phyloP scores from a whole-genome alignment of 345 rosid species.

The Rhodomyrtus tomentosa region DNA sequence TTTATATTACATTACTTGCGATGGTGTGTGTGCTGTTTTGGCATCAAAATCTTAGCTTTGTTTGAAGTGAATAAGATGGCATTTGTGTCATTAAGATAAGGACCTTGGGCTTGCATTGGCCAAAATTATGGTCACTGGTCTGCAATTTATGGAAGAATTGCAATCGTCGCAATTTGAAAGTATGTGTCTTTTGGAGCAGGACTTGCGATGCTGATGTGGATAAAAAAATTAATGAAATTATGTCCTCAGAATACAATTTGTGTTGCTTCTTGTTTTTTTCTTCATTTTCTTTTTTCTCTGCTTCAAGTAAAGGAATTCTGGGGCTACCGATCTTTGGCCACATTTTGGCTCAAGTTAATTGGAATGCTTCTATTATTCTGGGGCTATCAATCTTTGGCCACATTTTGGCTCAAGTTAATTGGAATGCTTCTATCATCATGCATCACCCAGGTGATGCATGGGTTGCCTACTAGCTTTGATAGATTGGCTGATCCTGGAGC shows the following conservation, averaged over 20 bases:
- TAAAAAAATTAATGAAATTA: not conserved
- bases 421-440: not conserved
- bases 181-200: not conserved
- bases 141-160: not conserved
- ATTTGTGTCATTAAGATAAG: not conserved
- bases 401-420: not conserved
- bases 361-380: not conserved
- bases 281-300: not conserved
- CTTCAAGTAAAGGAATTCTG: not conserved
- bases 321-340: not conserved
- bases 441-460: not conserved
- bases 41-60: not conserved
- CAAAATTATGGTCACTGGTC: not conserved
- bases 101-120: not conserved
- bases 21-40: not conserved
- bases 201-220: not conserved
- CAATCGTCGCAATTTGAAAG: not conserved
- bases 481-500: not conserved
- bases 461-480: not conserved
- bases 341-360: not conserved
- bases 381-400: not conserved
- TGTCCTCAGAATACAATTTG: not conserved
- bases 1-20: not conserved
- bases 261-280: no score
- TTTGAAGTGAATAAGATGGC: not conserved